Base-by-base conservation (phyloP, 2,329 filamentous ascomycete genomes). In the Ilyonectria mors-panacis region DNA sequence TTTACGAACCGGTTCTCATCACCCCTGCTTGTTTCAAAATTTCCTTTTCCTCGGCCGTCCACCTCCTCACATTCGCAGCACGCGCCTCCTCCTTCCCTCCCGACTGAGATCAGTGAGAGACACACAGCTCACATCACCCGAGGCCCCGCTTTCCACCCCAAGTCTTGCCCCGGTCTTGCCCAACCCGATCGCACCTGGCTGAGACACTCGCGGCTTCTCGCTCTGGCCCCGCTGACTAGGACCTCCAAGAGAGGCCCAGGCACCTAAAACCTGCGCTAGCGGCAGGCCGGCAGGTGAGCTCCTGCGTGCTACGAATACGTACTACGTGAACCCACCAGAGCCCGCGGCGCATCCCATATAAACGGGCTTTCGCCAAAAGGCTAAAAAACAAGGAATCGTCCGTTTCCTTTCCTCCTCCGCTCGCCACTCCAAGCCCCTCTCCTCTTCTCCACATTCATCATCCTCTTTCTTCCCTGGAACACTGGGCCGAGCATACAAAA, bases 321-420 rank as follows among this genome's bases (percentile, higher is more conserved):
- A 15, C 44, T 45, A 45, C 44, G 44, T 45, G 19, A 45, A 45
- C 19, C n/a, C 44, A 45, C n/a, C 39, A 45, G n/a, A 33, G 28
- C n/a, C 48, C 17, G 17, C 9, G 28, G 48, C 48, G 45, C 45
- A 48, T 48, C 45, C 45, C 45, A 48, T 48, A 30, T 50, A 50
- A 50, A 50, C 47, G 47, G n/a, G 9, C 13, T 21, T 51, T 26
- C 42, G 37, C 33, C 21, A 39, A 54, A 64, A 54, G 33, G 39
- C 28, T 28, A 47, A 64, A 62, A 59, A 64, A 23, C 55, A 64
- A 54, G 55, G 61, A 59, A 64, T 48, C 55, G 33, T 33, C 42
- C 28, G 51, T 28, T 48, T 39, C 30, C 13, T 56, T 30, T 47
- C 37, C 21, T 23, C 28, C 44, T 55, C 19, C 59, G 39, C 50